Evolutionary conservation across 495 filamentous ascomycete species (phyloP).

Genomic region (Achaetomiella virescens): DNA sequence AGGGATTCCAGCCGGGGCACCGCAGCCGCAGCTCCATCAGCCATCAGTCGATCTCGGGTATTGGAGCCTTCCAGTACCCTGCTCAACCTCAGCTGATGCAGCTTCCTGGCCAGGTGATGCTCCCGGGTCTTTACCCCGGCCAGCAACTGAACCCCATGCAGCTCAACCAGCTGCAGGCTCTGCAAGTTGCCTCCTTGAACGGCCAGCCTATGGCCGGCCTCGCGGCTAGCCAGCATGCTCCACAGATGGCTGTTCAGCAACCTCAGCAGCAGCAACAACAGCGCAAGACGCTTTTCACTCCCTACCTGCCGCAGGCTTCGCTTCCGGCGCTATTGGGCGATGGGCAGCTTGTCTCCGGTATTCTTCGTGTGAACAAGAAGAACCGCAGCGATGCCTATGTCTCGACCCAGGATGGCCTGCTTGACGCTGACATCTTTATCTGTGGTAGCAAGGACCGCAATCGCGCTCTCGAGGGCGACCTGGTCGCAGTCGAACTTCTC

Average conservation of each 20-base stretch:
- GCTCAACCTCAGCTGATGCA: conserved; percentile 89
- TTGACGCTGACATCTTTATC: conserved; percentile 98
- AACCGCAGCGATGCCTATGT: conserved; percentile 98
- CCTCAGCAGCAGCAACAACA: conserved; percentile 88
- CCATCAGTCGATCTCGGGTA: conserved; percentile 70
- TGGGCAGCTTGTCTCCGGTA: conserved; percentile 90
- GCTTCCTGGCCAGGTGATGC: conserved; percentile 70
- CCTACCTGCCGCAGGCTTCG: conserved; percentile 92
- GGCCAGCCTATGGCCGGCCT: conserved; percentile 64
- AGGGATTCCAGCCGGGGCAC: conserved; percentile 89
- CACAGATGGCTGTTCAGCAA: conserved; percentile 56
- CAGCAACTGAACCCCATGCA: conserved; percentile 88
- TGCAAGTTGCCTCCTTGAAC: conserved; percentile 80
- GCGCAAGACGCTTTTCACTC: conserved; percentile 97
- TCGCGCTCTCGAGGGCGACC: conserved; percentile 88
- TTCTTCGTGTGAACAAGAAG: conserved; percentile 98
- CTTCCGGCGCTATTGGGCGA: conserved; percentile 85
- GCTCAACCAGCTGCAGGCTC: conserved; percentile 81
- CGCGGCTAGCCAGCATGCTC: conserved; percentile 72
- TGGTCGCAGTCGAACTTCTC: conserved; percentile 91
- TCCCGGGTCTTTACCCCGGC: conserved; percentile 71
- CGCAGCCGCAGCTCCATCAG: conserved; percentile 77
- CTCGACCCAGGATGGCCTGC: conserved; percentile 72
- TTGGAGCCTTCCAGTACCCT: conserved; percentile 86
- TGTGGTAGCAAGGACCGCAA: conserved; percentile 98